Evolutionary conservation across 176 grass and related monocot species (phyloP), one percentile per base, ranked within the genome.

Genomic region (Oryza brachyantha): DNA sequence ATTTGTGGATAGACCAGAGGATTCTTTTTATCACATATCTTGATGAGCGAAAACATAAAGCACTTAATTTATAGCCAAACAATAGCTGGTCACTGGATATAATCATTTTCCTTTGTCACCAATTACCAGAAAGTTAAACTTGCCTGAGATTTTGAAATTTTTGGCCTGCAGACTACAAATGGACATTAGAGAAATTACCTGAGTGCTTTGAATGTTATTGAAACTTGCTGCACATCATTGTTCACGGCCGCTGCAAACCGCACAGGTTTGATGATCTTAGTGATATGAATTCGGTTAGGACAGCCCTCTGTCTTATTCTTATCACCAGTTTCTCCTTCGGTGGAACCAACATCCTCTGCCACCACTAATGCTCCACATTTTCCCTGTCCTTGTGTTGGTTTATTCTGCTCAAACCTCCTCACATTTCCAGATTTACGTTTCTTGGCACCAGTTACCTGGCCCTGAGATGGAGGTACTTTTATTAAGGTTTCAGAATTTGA

Each of bases 371-470:
- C 75, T 75, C 91, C 29, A 86, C 86, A 66, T 55, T 74, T 72
- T 61, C 80, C 74, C 39, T 78, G 86, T 13, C 81, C 79, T 65
- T 40, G 78, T 32, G 36, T 59, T 41, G 13, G 39, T 41, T 83
- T 58, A 71, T 78, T 86, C 43, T 84, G 72, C 72, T 85, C 86
- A 59, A 99, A 99, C 86, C 96, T 93, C 84, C 84, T 95, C 3
- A 99, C 86, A 55, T 81, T 91, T 68, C 96, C 96, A 70, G 90
- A 94, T 38, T 99, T 99, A 70, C 96, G 91, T 82, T 89, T 99
- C 96, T 91, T 95, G 25, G 96, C 92, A 85, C 92, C 96, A 27
- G 96, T 99, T 55, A 94, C 83, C 82, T 84, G 86, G 74, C 74
- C 84, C 37, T 89, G 90, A 68, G 83, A 78, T 66, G 78, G 79